Conservation (phyloP, 805 yeast species). For the Ogataea haglerorum region DNA sequence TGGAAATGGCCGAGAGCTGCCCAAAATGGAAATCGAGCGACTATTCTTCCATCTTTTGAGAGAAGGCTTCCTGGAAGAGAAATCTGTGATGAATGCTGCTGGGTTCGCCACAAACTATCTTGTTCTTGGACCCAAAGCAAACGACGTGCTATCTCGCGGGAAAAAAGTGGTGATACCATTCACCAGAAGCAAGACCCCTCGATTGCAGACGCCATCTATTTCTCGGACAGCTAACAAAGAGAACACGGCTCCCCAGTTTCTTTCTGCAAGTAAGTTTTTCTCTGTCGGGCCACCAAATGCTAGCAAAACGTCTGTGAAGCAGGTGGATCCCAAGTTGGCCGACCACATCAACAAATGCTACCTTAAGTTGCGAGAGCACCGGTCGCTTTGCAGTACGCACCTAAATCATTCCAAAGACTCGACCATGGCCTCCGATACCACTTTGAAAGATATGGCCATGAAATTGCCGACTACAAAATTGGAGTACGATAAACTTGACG, state of each 20-base stretch:
- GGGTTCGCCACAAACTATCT: constrained; percentile 83
- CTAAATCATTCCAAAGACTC: constrained; percentile 35
- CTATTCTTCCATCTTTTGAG: constrained; percentile 75
- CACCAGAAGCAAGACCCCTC: constrained; percentile 22
- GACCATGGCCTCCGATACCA: constrained; percentile 35
- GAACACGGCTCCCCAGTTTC: constrained; percentile 17
- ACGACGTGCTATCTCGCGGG: constrained; percentile 37
- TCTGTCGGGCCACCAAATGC: constrained; percentile 3
- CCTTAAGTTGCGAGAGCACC: constrained; percentile 35
- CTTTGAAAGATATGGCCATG: constrained; percentile 53
- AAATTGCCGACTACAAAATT: constrained; percentile 48
- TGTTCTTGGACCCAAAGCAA: constrained; percentile 55
- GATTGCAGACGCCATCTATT: background rate
- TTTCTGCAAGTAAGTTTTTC: constrained; percentile 18
- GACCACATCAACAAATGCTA: constrained; percentile 31
- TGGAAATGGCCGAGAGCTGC: constrained; percentile 64
- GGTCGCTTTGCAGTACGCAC: constrained; percentile 42
- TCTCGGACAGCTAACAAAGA: constrained; percentile 20
- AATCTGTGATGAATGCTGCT: constrained; percentile 64
- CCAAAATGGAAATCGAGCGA: constrained; percentile 73
- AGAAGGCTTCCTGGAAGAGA: constrained; percentile 64
- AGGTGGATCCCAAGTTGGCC: constrained; percentile 24
- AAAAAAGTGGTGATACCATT: constrained; percentile 53
- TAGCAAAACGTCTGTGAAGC: constrained; percentile 1
- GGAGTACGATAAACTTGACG: constrained; percentile 42